Evolutionary conservation across 805 yeast species (phyloP).

Genomic region (Pichia membranifaciens): DNA sequence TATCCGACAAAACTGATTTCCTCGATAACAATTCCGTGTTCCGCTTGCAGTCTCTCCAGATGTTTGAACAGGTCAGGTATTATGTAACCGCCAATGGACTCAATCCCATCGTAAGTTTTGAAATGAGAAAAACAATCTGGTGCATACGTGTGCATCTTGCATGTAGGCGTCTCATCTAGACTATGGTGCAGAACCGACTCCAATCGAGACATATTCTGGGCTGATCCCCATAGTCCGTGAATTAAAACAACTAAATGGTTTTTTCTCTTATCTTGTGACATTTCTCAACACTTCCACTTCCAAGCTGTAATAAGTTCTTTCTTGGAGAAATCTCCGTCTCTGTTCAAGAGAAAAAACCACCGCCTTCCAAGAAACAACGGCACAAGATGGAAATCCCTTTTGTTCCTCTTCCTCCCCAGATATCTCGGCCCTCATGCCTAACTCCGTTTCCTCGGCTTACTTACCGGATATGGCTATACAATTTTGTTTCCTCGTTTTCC

Average conservation of each 20-base stretch:
- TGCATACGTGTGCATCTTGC: conserved; percentile 36
- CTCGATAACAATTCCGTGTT: conserved; percentile 30
- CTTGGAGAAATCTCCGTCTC: no score
- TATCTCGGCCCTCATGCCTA: no score
- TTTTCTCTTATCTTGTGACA: not conserved
- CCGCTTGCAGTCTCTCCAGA: conserved; percentile 32
- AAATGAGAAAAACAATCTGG: conserved; percentile 63
- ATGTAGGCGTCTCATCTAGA: conserved; percentile 31
- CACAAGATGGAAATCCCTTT: not conserved
- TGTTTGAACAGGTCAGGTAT: conserved; percentile 55
- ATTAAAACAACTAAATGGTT: conserved; percentile 64
- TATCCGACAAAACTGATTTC: conserved; percentile 79
- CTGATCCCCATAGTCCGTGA: conserved; percentile 78
- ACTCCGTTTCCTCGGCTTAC: no score
- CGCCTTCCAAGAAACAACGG: not conserved
- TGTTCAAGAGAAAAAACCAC: no score
- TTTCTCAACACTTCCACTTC: no score
- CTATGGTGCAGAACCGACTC: conserved; percentile 36
- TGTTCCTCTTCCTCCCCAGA: no score
- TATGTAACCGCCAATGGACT: conserved; percentile 63
- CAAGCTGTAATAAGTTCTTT: no score
- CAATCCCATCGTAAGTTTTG: conserved; percentile 81
- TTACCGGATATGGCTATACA: no score
- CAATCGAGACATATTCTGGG: conserved; percentile 48
- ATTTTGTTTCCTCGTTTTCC: no score